phyloP scores from a whole-genome alignment of 352 stramenopile genomes.

The Discostella stelligera region DNA sequence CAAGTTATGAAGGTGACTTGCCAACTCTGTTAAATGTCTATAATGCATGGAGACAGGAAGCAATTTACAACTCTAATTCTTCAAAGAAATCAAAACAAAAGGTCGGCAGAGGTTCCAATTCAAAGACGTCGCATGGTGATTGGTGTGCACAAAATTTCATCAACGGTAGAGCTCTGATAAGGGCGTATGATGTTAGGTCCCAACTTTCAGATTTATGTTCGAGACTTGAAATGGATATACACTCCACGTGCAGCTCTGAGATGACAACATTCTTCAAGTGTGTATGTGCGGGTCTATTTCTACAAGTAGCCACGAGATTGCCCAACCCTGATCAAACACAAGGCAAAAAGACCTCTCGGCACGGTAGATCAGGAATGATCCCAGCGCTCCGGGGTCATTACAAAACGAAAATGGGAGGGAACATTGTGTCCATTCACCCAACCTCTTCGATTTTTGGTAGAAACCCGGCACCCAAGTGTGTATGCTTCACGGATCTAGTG shows the following conservation, averaged over 20 bases:
- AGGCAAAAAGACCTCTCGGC: slow-evolving; percentile 20
- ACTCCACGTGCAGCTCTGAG: slow-evolving; percentile 58
- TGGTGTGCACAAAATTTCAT: slow-evolving; percentile 79
- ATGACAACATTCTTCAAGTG: slow-evolving; percentile 69
- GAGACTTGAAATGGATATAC: slow-evolving; percentile 62
- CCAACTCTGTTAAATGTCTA: slow-evolving; percentile 76
- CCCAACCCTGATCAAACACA: slow-evolving; percentile 28
- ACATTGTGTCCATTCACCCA: slow-evolving; percentile 73
- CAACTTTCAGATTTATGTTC: slow-evolving; percentile 64
- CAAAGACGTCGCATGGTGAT: slow-evolving; percentile 56
- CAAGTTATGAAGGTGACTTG: slow-evolving; percentile 73
- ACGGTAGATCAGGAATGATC: slow-evolving; percentile 37
- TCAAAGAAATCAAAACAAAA: slow-evolving; percentile 39
- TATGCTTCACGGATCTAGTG: slow-evolving; percentile 80
- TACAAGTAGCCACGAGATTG: slow-evolving; percentile 72
- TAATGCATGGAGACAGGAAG: slow-evolving; percentile 68
- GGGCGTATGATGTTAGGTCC: slow-evolving; percentile 66
- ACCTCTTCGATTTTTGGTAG: slow-evolving; percentile 66
- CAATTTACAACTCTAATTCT: slow-evolving; percentile 57
- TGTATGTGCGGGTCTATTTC: slow-evolving; percentile 68
- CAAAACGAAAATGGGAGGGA: slow-evolving; percentile 66
- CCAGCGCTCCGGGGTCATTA: slow-evolving; percentile 52
- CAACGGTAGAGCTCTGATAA: slow-evolving; percentile 59
- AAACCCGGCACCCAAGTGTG: slow-evolving; percentile 70
- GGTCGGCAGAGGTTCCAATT: slow-evolving; percentile 17